Conservation (phyloP, 306 rosid species). For the Psophocarpus tetragonolobus region DNA sequence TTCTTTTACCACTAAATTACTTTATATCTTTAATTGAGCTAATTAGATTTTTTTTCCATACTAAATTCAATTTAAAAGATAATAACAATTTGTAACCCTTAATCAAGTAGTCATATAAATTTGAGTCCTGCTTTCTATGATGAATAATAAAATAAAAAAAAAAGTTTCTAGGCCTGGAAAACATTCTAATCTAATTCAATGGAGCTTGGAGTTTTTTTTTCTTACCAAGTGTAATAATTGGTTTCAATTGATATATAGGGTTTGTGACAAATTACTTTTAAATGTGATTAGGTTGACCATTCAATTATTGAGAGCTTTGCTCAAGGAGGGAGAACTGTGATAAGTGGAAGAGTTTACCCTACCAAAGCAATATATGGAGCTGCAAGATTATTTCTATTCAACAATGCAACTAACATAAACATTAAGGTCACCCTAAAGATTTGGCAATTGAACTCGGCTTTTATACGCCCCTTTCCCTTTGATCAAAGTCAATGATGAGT, state of each 20-base stretch:
- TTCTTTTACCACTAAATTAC: too few species aligned
- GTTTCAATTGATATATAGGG: background rate
- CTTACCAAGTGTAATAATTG: too few species aligned
- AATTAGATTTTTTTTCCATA: too few species aligned
- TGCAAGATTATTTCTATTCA: conserved; percentile 73
- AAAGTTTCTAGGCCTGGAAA: too few species aligned
- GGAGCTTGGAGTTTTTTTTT: too few species aligned
- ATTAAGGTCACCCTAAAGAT: conserved; percentile 68
- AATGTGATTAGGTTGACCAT: conserved; percentile 71
- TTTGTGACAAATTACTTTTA: background rate
- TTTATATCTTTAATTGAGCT: too few species aligned
- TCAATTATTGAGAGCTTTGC: conserved; percentile 83
- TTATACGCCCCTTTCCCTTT: conserved; percentile 69
- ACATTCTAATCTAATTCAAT: too few species aligned
- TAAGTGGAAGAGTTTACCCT: conserved; percentile 78
- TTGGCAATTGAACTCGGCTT: conserved; percentile 77
- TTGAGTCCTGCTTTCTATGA: too few species aligned
- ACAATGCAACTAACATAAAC: conserved; percentile 69
- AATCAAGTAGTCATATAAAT: too few species aligned
- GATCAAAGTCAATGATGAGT: conserved; percentile 29
- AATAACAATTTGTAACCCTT: too few species aligned
- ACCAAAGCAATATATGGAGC: conserved; percentile 84
- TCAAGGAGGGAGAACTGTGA: conserved; percentile 80
- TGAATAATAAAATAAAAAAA: too few species aligned
- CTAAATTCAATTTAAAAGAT: too few species aligned